Evolutionary conservation across 345 rosid genomes (phyloP).

Genomic region (Iberis pinnata): DNA sequence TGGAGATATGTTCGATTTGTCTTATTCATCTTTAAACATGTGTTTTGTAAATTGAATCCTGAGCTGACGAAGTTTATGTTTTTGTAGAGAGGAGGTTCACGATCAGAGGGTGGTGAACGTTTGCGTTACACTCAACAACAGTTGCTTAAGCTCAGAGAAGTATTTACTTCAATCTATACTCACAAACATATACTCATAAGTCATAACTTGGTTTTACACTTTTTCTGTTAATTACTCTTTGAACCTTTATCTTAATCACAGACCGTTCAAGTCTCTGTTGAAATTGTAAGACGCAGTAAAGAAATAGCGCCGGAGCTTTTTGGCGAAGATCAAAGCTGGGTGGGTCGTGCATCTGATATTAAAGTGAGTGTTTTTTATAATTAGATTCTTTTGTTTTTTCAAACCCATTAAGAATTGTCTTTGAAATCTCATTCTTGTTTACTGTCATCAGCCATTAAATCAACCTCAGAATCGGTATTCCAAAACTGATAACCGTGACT

Average conservation of each 20-base stretch:
- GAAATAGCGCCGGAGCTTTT: slow-evolving; percentile 68
- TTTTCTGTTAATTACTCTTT: no score
- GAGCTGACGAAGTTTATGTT: slow-evolving; percentile 13
- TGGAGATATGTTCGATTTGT: no score
- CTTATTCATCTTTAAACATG: no score
- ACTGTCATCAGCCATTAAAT: slow-evolving; percentile 36
- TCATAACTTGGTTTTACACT: background rate
- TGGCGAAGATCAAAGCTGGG: slow-evolving; percentile 76
- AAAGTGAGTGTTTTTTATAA: slow-evolving; percentile 40
- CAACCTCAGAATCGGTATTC: slow-evolving; percentile 56
- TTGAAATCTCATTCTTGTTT: slow-evolving; percentile 1
- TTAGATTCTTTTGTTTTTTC: background rate
- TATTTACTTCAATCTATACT: slow-evolving; percentile 8
- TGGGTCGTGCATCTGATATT: slow-evolving; percentile 37
- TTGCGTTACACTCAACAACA: slow-evolving; percentile 64
- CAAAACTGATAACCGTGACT: slow-evolving; percentile 86
- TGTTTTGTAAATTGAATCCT: background rate
- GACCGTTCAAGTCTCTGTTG: slow-evolving; percentile 49
- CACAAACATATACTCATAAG: background rate
- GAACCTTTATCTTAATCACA: slow-evolving; percentile 16
- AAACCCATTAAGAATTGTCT: background rate
- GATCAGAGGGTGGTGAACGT: slow-evolving; percentile 56
- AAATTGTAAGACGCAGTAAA: slow-evolving; percentile 51
- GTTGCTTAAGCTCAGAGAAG: slow-evolving; percentile 68
- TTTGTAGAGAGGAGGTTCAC: slow-evolving; percentile 56